Evolutionary conservation across 73 alveolate species (phyloP), one percentile per base, ranked within the genome.

Genomic region (Paramecium pentaurelia): DNA sequence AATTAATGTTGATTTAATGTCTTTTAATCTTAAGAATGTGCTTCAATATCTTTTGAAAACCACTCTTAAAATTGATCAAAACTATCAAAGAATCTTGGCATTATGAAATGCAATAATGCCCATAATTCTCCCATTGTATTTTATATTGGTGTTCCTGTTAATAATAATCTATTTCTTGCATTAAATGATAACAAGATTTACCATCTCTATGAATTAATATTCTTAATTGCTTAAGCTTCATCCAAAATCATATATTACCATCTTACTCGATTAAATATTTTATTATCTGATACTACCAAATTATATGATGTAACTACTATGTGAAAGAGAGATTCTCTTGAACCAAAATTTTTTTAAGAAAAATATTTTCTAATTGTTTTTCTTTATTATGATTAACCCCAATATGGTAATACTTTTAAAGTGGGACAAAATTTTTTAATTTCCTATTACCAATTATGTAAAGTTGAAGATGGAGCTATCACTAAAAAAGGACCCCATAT

Each of bases 91-190:
- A 98, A 90, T 60, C 97, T 97, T 0, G 99, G 99, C 99, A 98
- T 98, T 64, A 98, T 98, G 93, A 98, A 98, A 92, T 98, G 99
- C 30, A 98, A 95, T 42, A 98, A 93, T 70, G 99, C 99, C 99
- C 99, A 98, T 36, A 98, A 95, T 92, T 98, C 99, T 64, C 99
- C 99, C 99, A 98, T 98, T 3, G 99, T 97, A 93, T 98, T 98
- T 93, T 98, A 96, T 75, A 98, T 98, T 34, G 99, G 99, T 6
- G 99, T 98, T 37, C 99, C 99, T 14, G 99, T 97, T 32, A 98
- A 94, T 73, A 98, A 91, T 58, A 98, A 96, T 90, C 99, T 94
- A 93, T 98, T 98, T 93, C 99, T 97, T 54, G 99, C 93, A 86
- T 98, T 93, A 93, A 98, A 98, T 25, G 97, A 84, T 44, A 98